phyloP scores from a whole-genome alignment of 2,329 filamentous ascomycete genomes.

The Phaeosphaeria sp. region DNA sequence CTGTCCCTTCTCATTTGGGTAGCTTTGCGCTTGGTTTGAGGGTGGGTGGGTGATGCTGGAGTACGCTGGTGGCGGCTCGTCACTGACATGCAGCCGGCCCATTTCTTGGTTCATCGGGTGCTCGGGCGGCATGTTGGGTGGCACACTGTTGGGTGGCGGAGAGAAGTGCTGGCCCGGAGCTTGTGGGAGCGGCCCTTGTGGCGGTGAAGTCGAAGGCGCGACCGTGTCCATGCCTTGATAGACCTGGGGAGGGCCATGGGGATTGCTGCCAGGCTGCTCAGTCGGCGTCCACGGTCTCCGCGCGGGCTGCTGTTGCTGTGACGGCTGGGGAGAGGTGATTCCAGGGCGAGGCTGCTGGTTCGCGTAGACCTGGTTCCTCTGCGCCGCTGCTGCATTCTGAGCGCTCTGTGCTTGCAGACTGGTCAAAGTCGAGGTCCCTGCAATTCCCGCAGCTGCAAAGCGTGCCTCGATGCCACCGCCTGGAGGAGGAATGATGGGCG shows the following conservation, averaged over 20 bases:
- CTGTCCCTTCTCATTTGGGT: conserved; percentile 79
- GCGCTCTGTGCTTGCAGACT: conserved; percentile 76
- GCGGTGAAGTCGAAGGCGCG: conserved; percentile 48
- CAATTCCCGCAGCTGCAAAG: conserved; percentile 90
- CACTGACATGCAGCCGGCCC: conserved; percentile 77
- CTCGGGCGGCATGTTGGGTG: conserved; percentile 52
- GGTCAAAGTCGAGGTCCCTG: conserved; percentile 81
- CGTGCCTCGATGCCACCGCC: conserved; percentile 86
- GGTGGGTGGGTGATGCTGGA: conserved; percentile 67
- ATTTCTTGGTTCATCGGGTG: conserved; percentile 83
- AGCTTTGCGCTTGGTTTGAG: conserved; percentile 58
- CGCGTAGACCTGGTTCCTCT: conserved; percentile 78
- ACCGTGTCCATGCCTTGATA: conserved; percentile 86
- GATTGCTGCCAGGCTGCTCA: conserved; percentile 82
- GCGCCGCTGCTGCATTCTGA: conserved; percentile 81
- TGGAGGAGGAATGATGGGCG: conserved; percentile 77
- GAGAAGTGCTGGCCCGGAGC: conserved; percentile 31
- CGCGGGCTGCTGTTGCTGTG: conserved; percentile 51
- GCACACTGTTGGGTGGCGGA: conserved; percentile 34
- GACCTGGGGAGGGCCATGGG: conserved; percentile 87
- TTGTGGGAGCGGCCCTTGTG: conserved; percentile 40
- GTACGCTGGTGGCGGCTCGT: conserved; percentile 94
- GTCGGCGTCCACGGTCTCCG: conserved; percentile 92
- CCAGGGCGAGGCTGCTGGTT: conserved; percentile 53
- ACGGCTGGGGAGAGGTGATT: conserved; percentile 54